Base-by-base conservation (phyloP, 768 basidiomycete species). In the Tricholoma hemisulphureum region DNA sequence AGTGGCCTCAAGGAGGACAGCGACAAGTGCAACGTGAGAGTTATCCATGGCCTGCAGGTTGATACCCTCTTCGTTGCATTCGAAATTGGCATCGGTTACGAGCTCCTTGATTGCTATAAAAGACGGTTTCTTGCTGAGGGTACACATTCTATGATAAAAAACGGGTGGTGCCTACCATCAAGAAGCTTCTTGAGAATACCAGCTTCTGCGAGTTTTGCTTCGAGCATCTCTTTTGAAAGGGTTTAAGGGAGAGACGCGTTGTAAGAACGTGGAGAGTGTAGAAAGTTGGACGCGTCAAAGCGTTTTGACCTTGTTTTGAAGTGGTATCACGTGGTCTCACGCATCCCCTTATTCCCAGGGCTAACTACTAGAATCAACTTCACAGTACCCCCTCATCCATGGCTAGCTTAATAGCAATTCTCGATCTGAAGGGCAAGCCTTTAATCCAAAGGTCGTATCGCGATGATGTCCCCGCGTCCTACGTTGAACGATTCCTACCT, bases 21-120 rank as follows among this genome's bases (percentile, higher is more conserved):
- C 79, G 37, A 99, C 96, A 63, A 98, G 90, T 1, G 96, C 97
- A 67, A 99, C 96, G 74, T 98, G 96, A 2, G 96, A 97, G 82
- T 98, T 98, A 78, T 98, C 97, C 96, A 98, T 99, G 3, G 96
- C 97, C 78, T 98, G 96, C 4, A 99, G 83, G 55, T 85, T 85
- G 64, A 99, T 88, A 31, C 95, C 97, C 62, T 95, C 93, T 62
- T 99, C 96, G 60, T 86, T 92, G 73, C 96, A 98, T 68, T 96
- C 91, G 66, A 98, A 97, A 74, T 98, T 98, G 69, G 94, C 95
- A 70, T 98, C 97, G 5, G 93, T 86, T 48, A 99, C 95, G 48
- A 98, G 87, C 70, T 98, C 97, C 74, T 97, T 98, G 83, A 98
- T 86, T 55, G 95, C 96, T 98, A 57, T 23, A 37, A n/a, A 56